These are phyloP conservation scores for Plasmodium knowlesi DNA, from an alignment of 169 alveolate genomes.

Conservation along the genomic window DNA sequence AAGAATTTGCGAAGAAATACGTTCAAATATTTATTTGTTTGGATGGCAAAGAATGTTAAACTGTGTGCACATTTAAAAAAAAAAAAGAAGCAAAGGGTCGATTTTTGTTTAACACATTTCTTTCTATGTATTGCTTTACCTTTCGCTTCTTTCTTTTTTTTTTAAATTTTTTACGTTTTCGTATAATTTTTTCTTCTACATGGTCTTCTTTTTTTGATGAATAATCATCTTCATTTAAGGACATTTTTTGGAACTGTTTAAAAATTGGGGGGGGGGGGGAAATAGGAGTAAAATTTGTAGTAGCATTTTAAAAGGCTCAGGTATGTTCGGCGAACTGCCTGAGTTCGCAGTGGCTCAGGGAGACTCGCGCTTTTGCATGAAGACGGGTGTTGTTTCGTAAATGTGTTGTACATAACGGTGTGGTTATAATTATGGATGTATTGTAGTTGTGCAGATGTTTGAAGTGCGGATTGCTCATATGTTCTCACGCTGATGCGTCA, in stretches of 20 bases:
- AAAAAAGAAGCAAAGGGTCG: slow-evolving; percentile 7
- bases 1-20: background rate
- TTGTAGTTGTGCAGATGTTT: background rate
- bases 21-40: background rate
- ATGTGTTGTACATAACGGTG: too few species aligned
- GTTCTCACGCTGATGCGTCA: background rate
- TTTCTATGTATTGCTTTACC: background rate
- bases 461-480: background rate
- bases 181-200: slow-evolving; percentile 52
- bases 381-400: too few species aligned
- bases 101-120: background rate
- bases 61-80: background rate
- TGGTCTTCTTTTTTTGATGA: slow-evolving; percentile 32
- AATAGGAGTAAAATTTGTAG: background rate
- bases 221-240: slow-evolving; percentile 34
- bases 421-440: background rate
- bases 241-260: slow-evolving; percentile 68
- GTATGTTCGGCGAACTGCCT: background rate
- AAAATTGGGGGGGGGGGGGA: slow-evolving; percentile 9
- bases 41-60: background rate
- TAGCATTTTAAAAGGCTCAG: background rate
- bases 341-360: background rate
- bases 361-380: background rate
- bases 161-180: slow-evolving; percentile 35
- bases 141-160: slow-evolving; percentile 58